phyloP scores from a whole-genome alignment of 1,139 yeast species.

The Debaryomycetaceae sp. region DNA sequence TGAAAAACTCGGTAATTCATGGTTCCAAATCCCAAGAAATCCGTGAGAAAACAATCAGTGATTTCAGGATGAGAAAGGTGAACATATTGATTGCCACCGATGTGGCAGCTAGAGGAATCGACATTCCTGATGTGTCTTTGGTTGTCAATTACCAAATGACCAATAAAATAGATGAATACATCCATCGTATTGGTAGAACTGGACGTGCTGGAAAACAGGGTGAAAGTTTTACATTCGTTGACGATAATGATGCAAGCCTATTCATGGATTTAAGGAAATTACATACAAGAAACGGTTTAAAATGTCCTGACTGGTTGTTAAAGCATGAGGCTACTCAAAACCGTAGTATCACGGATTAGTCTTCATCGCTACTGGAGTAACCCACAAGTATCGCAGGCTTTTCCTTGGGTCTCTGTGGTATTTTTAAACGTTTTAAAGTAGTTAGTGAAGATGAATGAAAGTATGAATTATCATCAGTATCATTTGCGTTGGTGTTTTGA shows the following conservation, averaged over 20 bases:
- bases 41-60: conserved; percentile 72
- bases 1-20: conserved; percentile 62
- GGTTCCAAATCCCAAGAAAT: conserved; percentile 87
- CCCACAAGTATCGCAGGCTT: conserved; percentile 9
- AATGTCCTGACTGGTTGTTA: conserved; percentile 51
- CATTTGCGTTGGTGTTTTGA: conserved; percentile 8
- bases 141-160: conserved; percentile 89
- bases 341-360: conserved; percentile 13
- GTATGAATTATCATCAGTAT: not conserved
- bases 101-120: conserved; percentile 96
- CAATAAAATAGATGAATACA: conserved; percentile 71
- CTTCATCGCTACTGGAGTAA: conserved; percentile 26
- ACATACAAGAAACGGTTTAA: conserved; percentile 46
- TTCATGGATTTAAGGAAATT: conserved; percentile 51
- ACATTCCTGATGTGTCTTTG: conserved; percentile 77
- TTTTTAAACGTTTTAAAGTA: conserved; percentile 4
- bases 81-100: conserved; percentile 85
- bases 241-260: conserved; percentile 52
- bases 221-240: conserved; percentile 67
- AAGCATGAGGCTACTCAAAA: conserved; percentile 22
- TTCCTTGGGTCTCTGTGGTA: conserved; percentile 4
- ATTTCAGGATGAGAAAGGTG: conserved; percentile 58
- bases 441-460: conserved; percentile 5
- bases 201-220: conserved; percentile 92
- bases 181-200: conserved; percentile 94